Base-by-base conservation (phyloP, 1,284 basidiomycete species). In the Irpex sp. region DNA sequence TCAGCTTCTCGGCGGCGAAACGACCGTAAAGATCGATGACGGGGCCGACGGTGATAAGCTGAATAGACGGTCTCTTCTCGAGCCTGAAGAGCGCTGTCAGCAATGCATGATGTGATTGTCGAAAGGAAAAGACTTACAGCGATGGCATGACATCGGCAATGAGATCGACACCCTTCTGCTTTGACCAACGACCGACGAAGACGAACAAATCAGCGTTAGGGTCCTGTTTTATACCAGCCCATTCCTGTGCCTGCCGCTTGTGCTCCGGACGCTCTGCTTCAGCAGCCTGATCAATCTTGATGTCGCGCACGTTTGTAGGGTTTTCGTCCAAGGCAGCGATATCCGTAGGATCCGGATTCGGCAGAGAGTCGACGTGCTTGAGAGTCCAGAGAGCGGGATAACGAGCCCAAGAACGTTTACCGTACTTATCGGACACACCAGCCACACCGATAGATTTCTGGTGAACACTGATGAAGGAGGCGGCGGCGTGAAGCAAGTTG, bases 161-260 rank as follows among this genome's bases (percentile, higher is more conserved):
- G 58, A 97, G 80, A 79, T 97, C 94, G 36, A 97, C 94, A 75
- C 94, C 94, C 79, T 97, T 97, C 76, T 97, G 94, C 77, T 96
- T 96, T 3, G 94, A 97, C 94, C 94, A 96, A 69, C 94, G 91
- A 74, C 94, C 94, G 68, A 97, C 94, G 76, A 97, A 96, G 68
- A 97, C 94, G 73, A 96, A 96, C 56, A 97, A 76, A 75, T 96
- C 93, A 2, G 93, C 88, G 59, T 92, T 81, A 2, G 94, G 91
- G 72, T 96, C 93, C 74, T 96, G 94, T 74, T 88, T 91, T 75
- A 97, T 88, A 59, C 89, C 87, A 48, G 94, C 94, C 94, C 94
- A 96, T 75, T 96, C 93, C 71, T 97, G 94, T 21, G 94, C 93
- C 73, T 94, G 92, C 19, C 93, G 86, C 78, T 97, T 96, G 72